phyloP scores from a whole-genome alignment of 495 filamentous ascomycete species.

The Hyphodiscus hymeniophilus region DNA sequence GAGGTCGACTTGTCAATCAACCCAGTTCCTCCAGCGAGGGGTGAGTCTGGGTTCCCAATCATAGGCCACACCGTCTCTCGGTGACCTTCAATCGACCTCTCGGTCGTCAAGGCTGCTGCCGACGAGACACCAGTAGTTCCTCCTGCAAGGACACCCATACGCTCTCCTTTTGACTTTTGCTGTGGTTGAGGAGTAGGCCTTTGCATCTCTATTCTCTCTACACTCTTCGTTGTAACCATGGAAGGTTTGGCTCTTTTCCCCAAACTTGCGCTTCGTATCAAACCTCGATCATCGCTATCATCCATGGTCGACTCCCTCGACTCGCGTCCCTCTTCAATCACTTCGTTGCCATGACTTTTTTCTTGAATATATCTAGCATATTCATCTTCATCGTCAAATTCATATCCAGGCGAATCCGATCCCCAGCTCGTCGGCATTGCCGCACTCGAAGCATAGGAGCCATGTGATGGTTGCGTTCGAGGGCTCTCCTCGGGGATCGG shows the following conservation, averaged over 20 bases:
- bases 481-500: slow-evolving; percentile 81
- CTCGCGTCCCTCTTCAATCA: slow-evolving; percentile 37
- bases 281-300: slow-evolving; percentile 47
- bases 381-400: slow-evolving; percentile 35
- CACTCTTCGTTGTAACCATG: slow-evolving; percentile 48
- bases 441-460: slow-evolving; percentile 74
- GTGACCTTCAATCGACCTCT: slow-evolving; percentile 6
- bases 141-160: slow-evolving; percentile 8
- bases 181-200: slow-evolving; percentile 10
- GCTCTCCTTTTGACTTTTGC: slow-evolving; percentile 14
- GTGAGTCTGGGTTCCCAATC: slow-evolving; percentile 17
- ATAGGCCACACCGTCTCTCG: slow-evolving; percentile 18
- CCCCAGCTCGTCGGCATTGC: slow-evolving; percentile 68
- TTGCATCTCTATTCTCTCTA: slow-evolving; percentile 3
- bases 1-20: slow-evolving; percentile 18
- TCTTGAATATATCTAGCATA: slow-evolving; percentile 27
- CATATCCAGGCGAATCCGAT: slow-evolving; percentile 29
- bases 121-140: not conserved
- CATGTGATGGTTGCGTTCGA: slow-evolving; percentile 42
- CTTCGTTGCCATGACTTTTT: slow-evolving; percentile 32
- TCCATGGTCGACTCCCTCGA: slow-evolving; percentile 38
- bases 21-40: slow-evolving; percentile 19
- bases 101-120: not conserved
- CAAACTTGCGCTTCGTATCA: slow-evolving; percentile 73
- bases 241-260: slow-evolving; percentile 67